Evolutionary conservation across 2,329 filamentous ascomycete species (phyloP).

Genomic region (Xylaria sp.): DNA sequence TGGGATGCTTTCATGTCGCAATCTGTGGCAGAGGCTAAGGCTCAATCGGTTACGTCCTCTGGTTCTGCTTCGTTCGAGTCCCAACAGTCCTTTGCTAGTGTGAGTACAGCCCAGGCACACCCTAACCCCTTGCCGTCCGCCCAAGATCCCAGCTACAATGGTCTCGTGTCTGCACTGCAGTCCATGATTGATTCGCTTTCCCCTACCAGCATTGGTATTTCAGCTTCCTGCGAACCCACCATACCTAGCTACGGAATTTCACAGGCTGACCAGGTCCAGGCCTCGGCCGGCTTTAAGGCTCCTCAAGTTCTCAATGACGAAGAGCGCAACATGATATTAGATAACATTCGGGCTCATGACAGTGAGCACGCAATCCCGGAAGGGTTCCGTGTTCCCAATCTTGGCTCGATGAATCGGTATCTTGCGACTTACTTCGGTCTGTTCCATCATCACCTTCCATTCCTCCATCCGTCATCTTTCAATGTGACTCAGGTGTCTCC

Average conservation of each 20-base stretch:
- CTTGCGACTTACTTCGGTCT: constrained; percentile 95
- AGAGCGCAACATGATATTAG: constrained; percentile 84
- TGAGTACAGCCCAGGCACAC: constrained; percentile 67
- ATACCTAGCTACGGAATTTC: constrained; percentile 61
- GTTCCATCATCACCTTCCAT: constrained; percentile 96
- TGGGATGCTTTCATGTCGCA: constrained; percentile 91
- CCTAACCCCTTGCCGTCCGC: constrained; percentile 73
- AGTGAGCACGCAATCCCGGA: constrained; percentile 85
- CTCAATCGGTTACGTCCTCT: constrained; percentile 77
- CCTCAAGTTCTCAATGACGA: constrained; percentile 88
- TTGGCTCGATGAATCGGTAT: constrained; percentile 87
- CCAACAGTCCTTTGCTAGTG: constrained; percentile 70
- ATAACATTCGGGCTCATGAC: constrained; percentile 85
- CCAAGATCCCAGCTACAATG: constrained; percentile 66
- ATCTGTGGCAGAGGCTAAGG: constrained; percentile 75
- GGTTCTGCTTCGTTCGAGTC: constrained; percentile 75
- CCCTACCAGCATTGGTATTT: constrained; percentile 73
- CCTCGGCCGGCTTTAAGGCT: constrained; percentile 74
- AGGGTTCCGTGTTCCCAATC: constrained; percentile 86
- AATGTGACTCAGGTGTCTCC: constrained; percentile 82
- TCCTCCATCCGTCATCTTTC: constrained; percentile 93
- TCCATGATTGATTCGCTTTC: constrained; percentile 79
- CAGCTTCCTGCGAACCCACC: constrained; percentile 29
- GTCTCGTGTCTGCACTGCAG: constrained; percentile 72
- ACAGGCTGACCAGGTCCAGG: constrained; percentile 75